These are phyloP conservation scores for Heterotrichella gracilis DNA, from an alignment of 352 stramenopile genomes.

Conservation along the genomic window DNA sequence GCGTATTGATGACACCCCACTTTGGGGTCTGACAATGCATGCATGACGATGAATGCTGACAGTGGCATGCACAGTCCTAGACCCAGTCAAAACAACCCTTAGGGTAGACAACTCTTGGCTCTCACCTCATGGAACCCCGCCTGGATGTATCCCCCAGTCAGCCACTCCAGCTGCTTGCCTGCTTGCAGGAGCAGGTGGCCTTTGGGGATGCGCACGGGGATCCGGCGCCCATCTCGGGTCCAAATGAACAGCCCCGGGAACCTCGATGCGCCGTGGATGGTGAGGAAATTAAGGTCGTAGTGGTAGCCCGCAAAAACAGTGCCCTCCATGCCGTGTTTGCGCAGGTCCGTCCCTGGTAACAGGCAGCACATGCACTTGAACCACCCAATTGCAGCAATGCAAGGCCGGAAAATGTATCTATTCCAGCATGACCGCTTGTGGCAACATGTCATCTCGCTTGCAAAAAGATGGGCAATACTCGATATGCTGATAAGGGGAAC, in stretches of 20 bases:
- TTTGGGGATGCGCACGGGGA: slow-evolving; percentile 43
- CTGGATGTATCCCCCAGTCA: slow-evolving; percentile 50
- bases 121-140: slow-evolving; percentile 62
- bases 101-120: too few relatives aligned
- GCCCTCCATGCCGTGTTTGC: slow-evolving; percentile 34
- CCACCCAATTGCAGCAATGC: background rate
- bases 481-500: too few relatives aligned
- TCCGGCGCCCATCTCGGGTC: slow-evolving; percentile 42
- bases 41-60: too few relatives aligned
- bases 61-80: too few relatives aligned
- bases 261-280: slow-evolving; percentile 54
- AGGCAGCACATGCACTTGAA: background rate
- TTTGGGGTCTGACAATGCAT: too few relatives aligned
- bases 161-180: slow-evolving; percentile 55
- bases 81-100: too few relatives aligned
- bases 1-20: too few relatives aligned
- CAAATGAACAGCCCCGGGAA: slow-evolving; percentile 55
- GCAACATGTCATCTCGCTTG: slow-evolving; percentile 14
- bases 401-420: background rate
- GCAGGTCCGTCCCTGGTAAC: slow-evolving; percentile 33
- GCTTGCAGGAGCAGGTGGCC: slow-evolving; percentile 46
- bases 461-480: background rate
- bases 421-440: background rate
- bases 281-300: slow-evolving; percentile 62
- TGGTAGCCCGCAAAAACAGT: slow-evolving; percentile 56